Evolutionary conservation across 106 monocot species (phyloP), one percentile per base, ranked within the genome.

Genomic region (Phalaenopsis equestris): DNA sequence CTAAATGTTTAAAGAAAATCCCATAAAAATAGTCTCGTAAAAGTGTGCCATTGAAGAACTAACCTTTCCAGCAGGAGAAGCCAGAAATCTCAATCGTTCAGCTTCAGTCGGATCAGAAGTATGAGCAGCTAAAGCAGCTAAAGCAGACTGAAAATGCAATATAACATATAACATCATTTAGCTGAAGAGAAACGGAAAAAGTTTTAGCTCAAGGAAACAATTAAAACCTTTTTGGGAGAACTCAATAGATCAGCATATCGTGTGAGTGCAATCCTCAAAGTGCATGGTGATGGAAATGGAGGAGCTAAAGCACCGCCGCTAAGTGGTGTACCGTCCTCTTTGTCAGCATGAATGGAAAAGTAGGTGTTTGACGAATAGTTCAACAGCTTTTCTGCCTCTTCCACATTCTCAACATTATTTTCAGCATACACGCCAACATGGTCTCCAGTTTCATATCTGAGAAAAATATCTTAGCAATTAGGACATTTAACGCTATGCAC

Each of bases 31-130:
- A 36, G 16, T 42, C 38, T 39, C 14, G 70, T 41, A 70, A 70
- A 38, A 70, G 11, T 16, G 39, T 30, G 30, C 30, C n/a, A 37
- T 21, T 70, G n/a, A 79, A 55, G 36, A 80, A 77, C 86, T 57
- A 77, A 99, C 98, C 98, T 99, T 99, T 73, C 98, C 94, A 80
- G 93, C 91, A 83, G 93, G 89, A 84, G 98, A 94, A 67, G 94
- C 89, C 43, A 99, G 89, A 86, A 85, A 90, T 68, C 58, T 89
- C 58, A 99, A 77, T 17, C 87, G 77, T 75, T 89, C 88, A 80
- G 94, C 94, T 84, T 99, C 98, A 68, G 12, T 77, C 5, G 92
- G 84, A 85, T 99, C 92, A 80, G 92, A 94, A 43, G 98, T 90
- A 88, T 99, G 89, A 80, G 94, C 87, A 80, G 98, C 98, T 79